Evolutionary conservation across 495 filamentous ascomycete species (phyloP), one percentile per base, ranked within the genome.

Genomic region (Talaromyces liani): DNA sequence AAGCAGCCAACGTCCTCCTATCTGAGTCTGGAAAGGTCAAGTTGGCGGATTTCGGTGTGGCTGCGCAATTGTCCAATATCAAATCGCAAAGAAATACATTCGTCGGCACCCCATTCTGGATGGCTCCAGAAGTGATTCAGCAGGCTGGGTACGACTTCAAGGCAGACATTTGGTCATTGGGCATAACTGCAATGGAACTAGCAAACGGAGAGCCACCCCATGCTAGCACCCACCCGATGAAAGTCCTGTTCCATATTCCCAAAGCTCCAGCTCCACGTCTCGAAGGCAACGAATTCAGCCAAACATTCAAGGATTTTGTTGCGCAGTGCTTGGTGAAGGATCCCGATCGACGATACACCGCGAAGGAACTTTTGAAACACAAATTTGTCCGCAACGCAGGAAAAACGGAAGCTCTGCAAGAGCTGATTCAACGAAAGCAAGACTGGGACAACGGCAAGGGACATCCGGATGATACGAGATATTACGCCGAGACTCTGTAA

Each of bases 51-150:
- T 99, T 99, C 71, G 94, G 94, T 55, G 94, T 99, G 33, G 94
- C 94, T 8, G 94, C 93, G 14, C 94, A 99, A 71, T 82, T 99
- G 62, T 93, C 91, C 64, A 95, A 96, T 74, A 96, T 97, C 73
- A 98, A 97, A 77, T 97, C 94, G 7, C 92, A 97, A 78, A 89
- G 94, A 25, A 96, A 97, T 68, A 98, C 94, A 0, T 98, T 98
- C 69, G 94, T 98, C n/a, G 94, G 94, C 7, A 98, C 94, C 4
- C 94, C 94, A 0, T 98, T 96, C 77, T 98, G 94, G 94, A 98
- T 98, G 94, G 94, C 94, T 4, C 94, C 94, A 7, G 94, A 98
- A 72, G 94, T 98, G 18, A 98, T 98, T 67, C 89, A 97, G 75
- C 93, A 98, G 77, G 86, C 90, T 60, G 94, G 94, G 29, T 98